Evolutionary conservation across 345 rosid genomes (phyloP).

Genomic region (Ceriops zippeliana): DNA sequence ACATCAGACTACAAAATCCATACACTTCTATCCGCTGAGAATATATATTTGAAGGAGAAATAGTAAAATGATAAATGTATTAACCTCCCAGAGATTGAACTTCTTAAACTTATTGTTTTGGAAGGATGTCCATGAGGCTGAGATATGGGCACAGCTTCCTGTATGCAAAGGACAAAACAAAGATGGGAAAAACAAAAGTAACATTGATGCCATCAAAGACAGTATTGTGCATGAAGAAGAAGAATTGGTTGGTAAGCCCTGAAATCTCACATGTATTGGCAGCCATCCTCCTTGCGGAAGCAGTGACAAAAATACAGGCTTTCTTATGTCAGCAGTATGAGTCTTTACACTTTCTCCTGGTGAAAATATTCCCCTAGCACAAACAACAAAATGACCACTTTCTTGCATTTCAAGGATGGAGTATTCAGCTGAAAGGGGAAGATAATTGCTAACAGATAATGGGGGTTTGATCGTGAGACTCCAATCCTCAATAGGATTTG

Average conservation of each 20-base stretch:
- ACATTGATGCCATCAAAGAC: conserved; percentile 7
- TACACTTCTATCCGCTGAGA: conserved; percentile 5
- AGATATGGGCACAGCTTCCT: conserved; percentile 89
- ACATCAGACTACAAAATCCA: conserved; percentile 23
- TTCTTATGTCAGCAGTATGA: conserved; percentile 68
- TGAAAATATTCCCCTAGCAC: conserved; percentile 59
- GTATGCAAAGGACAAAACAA: conserved; percentile 20
- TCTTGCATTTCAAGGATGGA: conserved; percentile 70
- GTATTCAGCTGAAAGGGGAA: conserved; percentile 82
- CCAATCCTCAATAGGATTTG: conserved; percentile 91
- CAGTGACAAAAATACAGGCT: conserved; percentile 64
- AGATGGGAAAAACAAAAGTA: conserved; percentile 2
- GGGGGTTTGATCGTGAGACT: conserved; percentile 78
- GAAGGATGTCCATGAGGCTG: conserved; percentile 75
- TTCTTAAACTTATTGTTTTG: conserved; percentile 69
- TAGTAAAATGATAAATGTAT: conserved; percentile 8
- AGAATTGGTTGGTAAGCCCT: conserved; percentile 10
- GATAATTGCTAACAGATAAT: conserved; percentile 66
- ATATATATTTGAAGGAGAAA: background rate
- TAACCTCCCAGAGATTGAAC: conserved; percentile 90
- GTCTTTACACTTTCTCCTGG: conserved; percentile 71
- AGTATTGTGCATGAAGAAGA: background rate
- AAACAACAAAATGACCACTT: conserved; percentile 55
- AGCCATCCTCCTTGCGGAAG: conserved; percentile 90
- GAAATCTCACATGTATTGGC: conserved; percentile 58